These are phyloP conservation scores for Eucalyptus shirleyi DNA, from an alignment of 345 rosid species.

Conservation along the genomic window DNA sequence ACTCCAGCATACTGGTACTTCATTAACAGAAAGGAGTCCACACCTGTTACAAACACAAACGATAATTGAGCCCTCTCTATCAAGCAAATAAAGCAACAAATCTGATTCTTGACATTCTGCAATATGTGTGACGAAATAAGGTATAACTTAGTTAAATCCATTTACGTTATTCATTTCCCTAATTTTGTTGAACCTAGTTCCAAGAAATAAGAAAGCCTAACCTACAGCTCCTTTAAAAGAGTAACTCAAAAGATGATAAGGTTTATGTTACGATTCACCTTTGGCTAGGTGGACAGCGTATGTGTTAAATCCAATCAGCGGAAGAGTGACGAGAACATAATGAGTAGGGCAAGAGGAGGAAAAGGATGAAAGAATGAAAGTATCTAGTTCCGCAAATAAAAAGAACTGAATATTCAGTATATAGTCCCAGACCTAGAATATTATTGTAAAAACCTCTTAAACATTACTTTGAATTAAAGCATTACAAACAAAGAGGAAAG, in stretches of 20 bases:
- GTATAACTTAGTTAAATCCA: background rate
- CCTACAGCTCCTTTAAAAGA: too few relatives aligned
- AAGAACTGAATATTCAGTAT: accelerated
- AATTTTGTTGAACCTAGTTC: background rate
- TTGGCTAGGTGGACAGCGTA: too few relatives aligned
- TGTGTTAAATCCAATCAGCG: accelerated
- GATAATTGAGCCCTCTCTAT: background rate
- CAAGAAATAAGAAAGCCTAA: too few relatives aligned
- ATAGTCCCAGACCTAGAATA: too few relatives aligned
- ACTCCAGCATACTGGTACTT: background rate
- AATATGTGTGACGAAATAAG: background rate
- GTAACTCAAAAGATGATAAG: too few relatives aligned
- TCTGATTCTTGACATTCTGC: background rate
- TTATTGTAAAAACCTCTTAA: too few relatives aligned
- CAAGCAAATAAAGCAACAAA: background rate
- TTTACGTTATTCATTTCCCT: background rate
- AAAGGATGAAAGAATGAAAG: too few relatives aligned
- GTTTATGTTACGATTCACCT: too few relatives aligned
- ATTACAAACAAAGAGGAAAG: too few relatives aligned
- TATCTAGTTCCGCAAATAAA: too few relatives aligned
- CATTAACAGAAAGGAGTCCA: background rate
- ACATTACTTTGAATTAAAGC: too few relatives aligned
- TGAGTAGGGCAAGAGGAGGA: too few relatives aligned
- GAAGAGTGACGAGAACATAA: accelerated
- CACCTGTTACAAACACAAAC: background rate